Evolutionary conservation across 176 grass and related monocot species (phyloP), one percentile per base, ranked within the genome.

Genomic region (Secale cereale): DNA sequence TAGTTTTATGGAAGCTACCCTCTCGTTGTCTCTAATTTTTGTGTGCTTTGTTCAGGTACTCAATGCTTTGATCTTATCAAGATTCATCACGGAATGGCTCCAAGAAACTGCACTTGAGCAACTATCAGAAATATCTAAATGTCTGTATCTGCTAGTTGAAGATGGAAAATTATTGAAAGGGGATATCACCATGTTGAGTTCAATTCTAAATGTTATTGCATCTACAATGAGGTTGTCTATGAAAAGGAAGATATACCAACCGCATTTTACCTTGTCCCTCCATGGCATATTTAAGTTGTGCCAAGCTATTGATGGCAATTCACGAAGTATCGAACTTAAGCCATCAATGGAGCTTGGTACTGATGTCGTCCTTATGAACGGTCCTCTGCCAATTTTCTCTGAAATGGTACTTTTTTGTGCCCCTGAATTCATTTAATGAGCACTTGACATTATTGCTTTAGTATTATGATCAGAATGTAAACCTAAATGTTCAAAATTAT

Each of bases 231-330:
- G 89, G 62, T 78, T 98, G 52, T 98, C 92, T 87, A 90, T 91
- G 79, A 98, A 93, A 85, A 93, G 95, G 91, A 95, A 90, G 85
- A 93, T 95, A 90, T 92, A 90, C 82, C 95, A 98, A 41, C 83
- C 95, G 6, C 92, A 95, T 90, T 98, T 98, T 68, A 92, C 93
- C 41, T 85, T 98, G 31, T 98, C 93, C 26, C 85, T 98, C 64
- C 56, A 92, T 46, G 89, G 87, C 56, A 82, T 98, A 87, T 72
- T 86, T 87, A 87, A 70, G 36, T 69, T 98, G 32, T 93, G 88
- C 89, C 89, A 82, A 83, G 70, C 77, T 90, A 82, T 91, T 48
- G 78, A 81, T 93, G 60, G 41, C 85, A 52, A 82, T 68, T 87
- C 90, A 78, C 91, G 85, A 90, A 90, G 65, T 73, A 83, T 33